These are phyloP conservation scores for Beauveria sp. DNA, from an alignment of 2,329 filamentous ascomycete genomes.

Conservation along the genomic window DNA sequence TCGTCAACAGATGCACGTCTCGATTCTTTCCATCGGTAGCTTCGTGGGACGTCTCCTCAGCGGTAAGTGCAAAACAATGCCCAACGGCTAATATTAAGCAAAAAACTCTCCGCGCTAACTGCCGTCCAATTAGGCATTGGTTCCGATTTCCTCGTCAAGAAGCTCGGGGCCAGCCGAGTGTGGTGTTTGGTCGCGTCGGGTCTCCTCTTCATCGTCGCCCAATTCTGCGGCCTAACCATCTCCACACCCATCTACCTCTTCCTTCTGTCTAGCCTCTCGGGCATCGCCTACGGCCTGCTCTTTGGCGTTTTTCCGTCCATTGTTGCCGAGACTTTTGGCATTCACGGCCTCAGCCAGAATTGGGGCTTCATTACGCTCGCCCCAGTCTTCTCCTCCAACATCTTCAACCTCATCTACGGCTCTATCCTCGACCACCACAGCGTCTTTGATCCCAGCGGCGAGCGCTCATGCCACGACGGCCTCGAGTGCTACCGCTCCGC, in stretches of 20 bases:
- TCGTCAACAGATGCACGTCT: slow-evolving; percentile 85
- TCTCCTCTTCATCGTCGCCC: slow-evolving; percentile 69
- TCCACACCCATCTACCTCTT: slow-evolving; percentile 69
- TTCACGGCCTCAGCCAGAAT: slow-evolving; percentile 83
- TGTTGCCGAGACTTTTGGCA: slow-evolving; percentile 82
- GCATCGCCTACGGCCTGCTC: slow-evolving; percentile 83
- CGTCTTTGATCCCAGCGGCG: slow-evolving; percentile 57
- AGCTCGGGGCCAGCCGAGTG: slow-evolving; percentile 69
- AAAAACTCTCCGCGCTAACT: slow-evolving; percentile 12
- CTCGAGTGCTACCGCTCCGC: slow-evolving; percentile 73
- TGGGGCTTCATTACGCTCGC: slow-evolving; percentile 94
- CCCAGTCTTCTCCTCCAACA: slow-evolving; percentile 77
- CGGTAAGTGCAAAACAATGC: slow-evolving; percentile 40
- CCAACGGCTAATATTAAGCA: too few species aligned
- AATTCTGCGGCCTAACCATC: slow-evolving; percentile 68
- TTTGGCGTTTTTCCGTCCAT: slow-evolving; percentile 93
- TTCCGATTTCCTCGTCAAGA: slow-evolving; percentile 82
- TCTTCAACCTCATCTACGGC: slow-evolving; percentile 92
- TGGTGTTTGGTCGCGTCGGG: slow-evolving; percentile 85
- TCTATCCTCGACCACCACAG: slow-evolving; percentile 75
- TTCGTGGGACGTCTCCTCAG: slow-evolving; percentile 75
- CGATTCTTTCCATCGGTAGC: slow-evolving; percentile 81
- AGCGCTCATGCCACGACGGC: slow-evolving; percentile 69
- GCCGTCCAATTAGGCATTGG: slow-evolving; percentile 57
- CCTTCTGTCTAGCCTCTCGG: slow-evolving; percentile 74